Percentiles rank a stretch among this genome's conserved stretches.
Conservation (phyloP, 176 grass and related monocot genomes). For the Chrysopogon serrulatus region DNA sequence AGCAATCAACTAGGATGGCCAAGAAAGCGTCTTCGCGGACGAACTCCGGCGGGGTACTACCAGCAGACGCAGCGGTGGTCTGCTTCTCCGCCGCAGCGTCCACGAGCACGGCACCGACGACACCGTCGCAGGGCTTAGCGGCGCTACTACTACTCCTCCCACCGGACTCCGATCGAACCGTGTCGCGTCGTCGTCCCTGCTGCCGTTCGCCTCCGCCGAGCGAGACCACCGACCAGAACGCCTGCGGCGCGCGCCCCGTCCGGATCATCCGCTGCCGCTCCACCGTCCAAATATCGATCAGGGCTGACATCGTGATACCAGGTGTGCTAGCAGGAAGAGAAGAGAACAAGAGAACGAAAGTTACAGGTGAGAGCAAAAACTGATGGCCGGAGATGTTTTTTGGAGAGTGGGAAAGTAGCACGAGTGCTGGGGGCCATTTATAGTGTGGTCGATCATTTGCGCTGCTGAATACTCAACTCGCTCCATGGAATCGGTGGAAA, state of each 20-base stretch:
- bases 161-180: background rate
- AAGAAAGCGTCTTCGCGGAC: conserved; percentile 42
- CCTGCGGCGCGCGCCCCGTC: background rate
- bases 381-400: background rate
- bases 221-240: conserved; percentile 12
- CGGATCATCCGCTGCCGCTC: conserved; percentile 52
- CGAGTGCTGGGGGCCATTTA: background rate
- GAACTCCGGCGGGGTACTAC: background rate
- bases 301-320: conserved; percentile 45
- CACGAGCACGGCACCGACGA: background rate
- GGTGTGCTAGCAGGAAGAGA: too few species aligned
- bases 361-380: background rate
- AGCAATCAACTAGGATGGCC: conserved; percentile 66
- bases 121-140: background rate
- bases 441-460: background rate
- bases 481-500: background rate
- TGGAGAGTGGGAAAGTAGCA: background rate
- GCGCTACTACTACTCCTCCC: background rate
- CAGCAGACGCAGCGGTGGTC: background rate
- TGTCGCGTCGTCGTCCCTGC: background rate
- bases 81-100: background rate
- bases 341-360: background rate
- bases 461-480: background rate
- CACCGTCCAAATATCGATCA: conserved; percentile 70
- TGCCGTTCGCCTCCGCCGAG: background rate